These are phyloP conservation scores for Kluyveromyces sp. DNA, from an alignment of 1,139 yeast species.

Conservation along the genomic window DNA sequence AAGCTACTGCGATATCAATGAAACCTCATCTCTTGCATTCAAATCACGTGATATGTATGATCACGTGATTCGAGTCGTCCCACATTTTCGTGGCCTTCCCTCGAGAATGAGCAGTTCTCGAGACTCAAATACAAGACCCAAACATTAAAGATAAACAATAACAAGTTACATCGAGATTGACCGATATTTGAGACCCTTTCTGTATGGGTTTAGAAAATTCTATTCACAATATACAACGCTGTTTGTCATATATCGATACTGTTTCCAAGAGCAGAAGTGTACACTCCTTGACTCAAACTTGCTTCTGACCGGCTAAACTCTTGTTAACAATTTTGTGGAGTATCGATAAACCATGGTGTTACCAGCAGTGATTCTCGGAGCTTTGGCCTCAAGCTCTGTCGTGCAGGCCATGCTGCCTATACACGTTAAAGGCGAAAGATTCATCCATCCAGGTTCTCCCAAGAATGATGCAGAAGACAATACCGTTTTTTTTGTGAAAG, in stretches of 20 bases:
- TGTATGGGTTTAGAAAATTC: neutral
- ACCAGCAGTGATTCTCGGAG: neutral
- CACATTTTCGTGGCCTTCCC: no score
- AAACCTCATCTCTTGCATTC: no score
- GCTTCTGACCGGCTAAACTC: neutral
- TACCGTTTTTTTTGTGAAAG: slow-evolving; percentile 45
- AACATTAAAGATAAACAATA: neutral
- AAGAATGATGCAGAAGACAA: slow-evolving; percentile 36
- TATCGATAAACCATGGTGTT: neutral
- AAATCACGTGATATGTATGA: no score
- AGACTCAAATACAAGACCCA: neutral
- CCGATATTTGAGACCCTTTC: neutral
- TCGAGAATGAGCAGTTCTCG: neutral
- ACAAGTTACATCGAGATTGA: neutral
- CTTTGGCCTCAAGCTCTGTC: slow-evolving; percentile 8
- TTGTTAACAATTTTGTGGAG: neutral
- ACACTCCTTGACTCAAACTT: neutral
- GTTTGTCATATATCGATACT: no score
- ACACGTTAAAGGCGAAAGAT: slow-evolving; percentile 40
- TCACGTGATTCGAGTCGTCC: no score
- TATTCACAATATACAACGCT: neutral
- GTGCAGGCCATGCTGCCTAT: slow-evolving; percentile 41
- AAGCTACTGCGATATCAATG: no score
- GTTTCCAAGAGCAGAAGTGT: neutral
- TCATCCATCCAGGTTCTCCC: slow-evolving; percentile 39